Evolutionary conservation across 495 filamentous ascomycete genomes (phyloP).

Genomic region (Tetracladium marchalianum): DNA sequence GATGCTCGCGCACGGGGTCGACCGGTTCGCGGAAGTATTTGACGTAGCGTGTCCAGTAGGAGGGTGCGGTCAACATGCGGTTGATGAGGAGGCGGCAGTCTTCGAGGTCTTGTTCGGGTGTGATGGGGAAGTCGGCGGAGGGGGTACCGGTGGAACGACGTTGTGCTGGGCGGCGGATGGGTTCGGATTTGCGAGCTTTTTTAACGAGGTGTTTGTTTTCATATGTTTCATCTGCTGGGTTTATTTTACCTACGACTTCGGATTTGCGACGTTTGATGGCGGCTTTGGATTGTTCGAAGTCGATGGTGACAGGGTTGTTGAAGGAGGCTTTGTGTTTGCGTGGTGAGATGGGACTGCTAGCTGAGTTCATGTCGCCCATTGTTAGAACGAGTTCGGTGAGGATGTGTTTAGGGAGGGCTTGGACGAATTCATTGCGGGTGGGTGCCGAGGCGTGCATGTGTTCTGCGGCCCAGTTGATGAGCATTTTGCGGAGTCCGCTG

Average conservation of each 20-base stretch:
- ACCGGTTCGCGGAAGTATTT: constrained; percentile 72
- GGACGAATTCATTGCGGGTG: constrained; percentile 36
- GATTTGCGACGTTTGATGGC: constrained; percentile 24
- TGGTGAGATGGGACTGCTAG: constrained; percentile 19
- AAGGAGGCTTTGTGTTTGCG: constrained; percentile 17
- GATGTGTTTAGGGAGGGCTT: constrained; percentile 43
- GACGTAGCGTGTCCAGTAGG: constrained; percentile 49
- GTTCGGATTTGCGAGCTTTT: constrained; percentile 26
- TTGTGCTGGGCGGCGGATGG: constrained; percentile 1
- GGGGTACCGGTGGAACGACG: constrained; percentile 2
- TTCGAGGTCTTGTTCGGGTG: constrained; percentile 34
- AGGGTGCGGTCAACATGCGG: constrained; percentile 44
- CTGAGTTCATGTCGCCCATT: constrained; percentile 36
- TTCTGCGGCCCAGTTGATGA: constrained; percentile 45
- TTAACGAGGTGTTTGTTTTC: constrained; percentile 21
- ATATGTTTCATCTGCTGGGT: constrained; percentile 20
- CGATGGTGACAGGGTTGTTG: constrained; percentile 8
- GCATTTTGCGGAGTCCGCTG: constrained; percentile 40
- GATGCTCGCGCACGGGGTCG: constrained; percentile 87
- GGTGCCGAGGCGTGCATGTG: constrained; percentile 36
- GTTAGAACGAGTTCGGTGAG: constrained; percentile 43
- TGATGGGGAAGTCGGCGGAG: constrained; percentile 19
- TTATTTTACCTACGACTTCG: constrained; percentile 9
- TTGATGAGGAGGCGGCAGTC: constrained; percentile 40
- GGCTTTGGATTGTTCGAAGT: constrained; percentile 7